Percentiles rank a stretch among this genome's conserved stretches.
These are phyloP conservation scores for Trichocladium antarcticum DNA, from an alignment of 495 filamentous ascomycete species.

Conservation along the genomic window DNA sequence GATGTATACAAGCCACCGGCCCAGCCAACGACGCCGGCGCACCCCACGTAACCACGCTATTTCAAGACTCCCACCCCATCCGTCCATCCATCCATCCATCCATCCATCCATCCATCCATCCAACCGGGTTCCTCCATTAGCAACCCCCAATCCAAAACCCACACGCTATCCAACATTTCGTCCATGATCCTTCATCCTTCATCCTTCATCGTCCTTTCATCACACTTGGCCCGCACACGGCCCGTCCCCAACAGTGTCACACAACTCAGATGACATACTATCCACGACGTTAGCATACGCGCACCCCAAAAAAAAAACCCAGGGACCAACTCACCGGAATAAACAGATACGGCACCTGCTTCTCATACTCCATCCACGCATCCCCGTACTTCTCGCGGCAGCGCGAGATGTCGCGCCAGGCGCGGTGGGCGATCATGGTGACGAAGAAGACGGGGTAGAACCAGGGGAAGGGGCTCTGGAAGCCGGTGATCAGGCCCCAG, in stretches of 20 bases:
- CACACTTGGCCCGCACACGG: too few relatives aligned
- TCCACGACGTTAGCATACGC: neutral
- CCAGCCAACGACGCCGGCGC: too few relatives aligned
- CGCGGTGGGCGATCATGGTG: constrained; percentile 84
- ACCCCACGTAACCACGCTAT: too few relatives aligned
- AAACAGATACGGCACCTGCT: constrained; percentile 81
- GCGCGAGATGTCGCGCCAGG: constrained; percentile 69
- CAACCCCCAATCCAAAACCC: too few relatives aligned
- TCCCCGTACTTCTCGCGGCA: constrained; percentile 87
- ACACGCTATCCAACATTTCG: too few relatives aligned
- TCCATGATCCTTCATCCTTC: neutral
- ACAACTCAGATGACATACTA: constrained; percentile 25
- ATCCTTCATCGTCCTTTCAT: neutral
- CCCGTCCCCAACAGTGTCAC: too few relatives aligned
- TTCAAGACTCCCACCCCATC: too few relatives aligned
- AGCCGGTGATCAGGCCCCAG: constrained; percentile 52
- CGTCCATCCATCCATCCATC: too few relatives aligned
- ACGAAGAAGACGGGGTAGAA: constrained; percentile 92
- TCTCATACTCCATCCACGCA: constrained; percentile 83
- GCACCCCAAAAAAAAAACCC: neutral
- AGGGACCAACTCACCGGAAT: constrained; percentile 66
- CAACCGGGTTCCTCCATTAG: too few relatives aligned
- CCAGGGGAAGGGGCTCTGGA: constrained; percentile 83
- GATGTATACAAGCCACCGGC: too few relatives aligned
- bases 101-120: too few relatives aligned